Conservation (phyloP, 768 basidiomycete genomes). For the Grammothele lineata region DNA sequence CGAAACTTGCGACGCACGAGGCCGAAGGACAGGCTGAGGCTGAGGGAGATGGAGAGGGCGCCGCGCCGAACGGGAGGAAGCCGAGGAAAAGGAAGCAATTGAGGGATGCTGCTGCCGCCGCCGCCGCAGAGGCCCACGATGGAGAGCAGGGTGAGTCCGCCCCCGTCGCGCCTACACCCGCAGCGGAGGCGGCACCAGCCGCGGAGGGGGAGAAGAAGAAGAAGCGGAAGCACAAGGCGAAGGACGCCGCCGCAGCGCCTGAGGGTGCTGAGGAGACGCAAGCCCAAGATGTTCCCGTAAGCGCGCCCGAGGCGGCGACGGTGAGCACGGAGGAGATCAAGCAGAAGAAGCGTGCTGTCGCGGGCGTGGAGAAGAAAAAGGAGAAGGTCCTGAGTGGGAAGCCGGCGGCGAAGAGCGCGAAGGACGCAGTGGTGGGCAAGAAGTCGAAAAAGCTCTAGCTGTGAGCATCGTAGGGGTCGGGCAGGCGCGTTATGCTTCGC, state of each 20-base stretch:
- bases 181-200: neutral
- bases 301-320: conserved; percentile 4
- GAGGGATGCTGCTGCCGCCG: conserved; percentile 3
- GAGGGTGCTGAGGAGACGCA: too few species aligned
- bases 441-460: conserved; percentile 29
- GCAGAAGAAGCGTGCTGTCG: conserved; percentile 42
- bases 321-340: conserved; percentile 40
- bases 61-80: conserved; percentile 10
- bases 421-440: conserved; percentile 51
- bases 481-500: too few species aligned
- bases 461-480: too few species aligned
- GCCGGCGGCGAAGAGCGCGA: conserved; percentile 44
- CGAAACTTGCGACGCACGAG: conserved; percentile 12
- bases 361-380: conserved; percentile 55
- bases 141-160: neutral
- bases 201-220: neutral
- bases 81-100: conserved; percentile 11
- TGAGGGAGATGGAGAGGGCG: neutral
- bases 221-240: conserved; percentile 13
- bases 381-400: conserved; percentile 33
- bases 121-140: neutral
- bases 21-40: neutral
- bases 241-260: conserved; percentile 5
- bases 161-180: conserved; percentile 6
- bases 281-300: too few species aligned